Conservation (phyloP, 345 rosid genomes). For the Ceriops zippeliana region DNA sequence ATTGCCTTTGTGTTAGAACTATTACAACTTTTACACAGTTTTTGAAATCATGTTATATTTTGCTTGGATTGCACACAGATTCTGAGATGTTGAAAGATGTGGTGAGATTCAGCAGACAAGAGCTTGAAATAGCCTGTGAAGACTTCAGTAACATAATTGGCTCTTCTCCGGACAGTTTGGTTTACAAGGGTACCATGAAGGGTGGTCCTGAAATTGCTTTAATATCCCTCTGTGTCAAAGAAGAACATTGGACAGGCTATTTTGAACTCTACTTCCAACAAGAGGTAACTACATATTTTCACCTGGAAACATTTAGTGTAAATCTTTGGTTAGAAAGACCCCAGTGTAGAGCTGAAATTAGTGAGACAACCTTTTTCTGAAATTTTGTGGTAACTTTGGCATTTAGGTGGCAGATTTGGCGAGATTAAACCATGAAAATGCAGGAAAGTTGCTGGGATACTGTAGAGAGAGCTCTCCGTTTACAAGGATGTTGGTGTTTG, state of each 20-base stretch:
- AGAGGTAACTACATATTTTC: constrained; percentile 48
- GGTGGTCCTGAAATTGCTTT: constrained; percentile 97
- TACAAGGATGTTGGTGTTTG: constrained; percentile 89
- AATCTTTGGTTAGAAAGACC: constrained; percentile 1
- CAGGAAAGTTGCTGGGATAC: constrained; percentile 82
- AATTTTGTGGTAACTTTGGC: constrained; percentile 13
- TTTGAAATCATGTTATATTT: background rate
- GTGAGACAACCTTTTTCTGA: constrained; percentile 11
- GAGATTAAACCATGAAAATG: constrained; percentile 73
- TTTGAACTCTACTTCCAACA: constrained; percentile 92
- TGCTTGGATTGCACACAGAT: constrained; percentile 41
- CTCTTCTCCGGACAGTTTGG: constrained; percentile 84
- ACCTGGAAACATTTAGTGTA: background rate
- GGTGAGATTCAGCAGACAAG: constrained; percentile 78
- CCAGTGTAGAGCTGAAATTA: constrained; percentile 3
- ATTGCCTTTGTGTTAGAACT: constrained; percentile 1
- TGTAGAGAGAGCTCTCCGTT: constrained; percentile 79
- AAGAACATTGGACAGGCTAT: constrained; percentile 89
- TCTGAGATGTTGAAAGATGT: constrained; percentile 80
- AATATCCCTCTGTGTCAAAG: constrained; percentile 78
- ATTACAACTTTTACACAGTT: background rate
- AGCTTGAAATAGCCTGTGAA: constrained; percentile 97
- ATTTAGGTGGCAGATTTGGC: constrained; percentile 96
- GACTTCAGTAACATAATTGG: constrained; percentile 98
- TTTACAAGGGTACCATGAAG: constrained; percentile 87